Conservation (phyloP, 176 grass and related monocot species). For the Otatea glauca region DNA sequence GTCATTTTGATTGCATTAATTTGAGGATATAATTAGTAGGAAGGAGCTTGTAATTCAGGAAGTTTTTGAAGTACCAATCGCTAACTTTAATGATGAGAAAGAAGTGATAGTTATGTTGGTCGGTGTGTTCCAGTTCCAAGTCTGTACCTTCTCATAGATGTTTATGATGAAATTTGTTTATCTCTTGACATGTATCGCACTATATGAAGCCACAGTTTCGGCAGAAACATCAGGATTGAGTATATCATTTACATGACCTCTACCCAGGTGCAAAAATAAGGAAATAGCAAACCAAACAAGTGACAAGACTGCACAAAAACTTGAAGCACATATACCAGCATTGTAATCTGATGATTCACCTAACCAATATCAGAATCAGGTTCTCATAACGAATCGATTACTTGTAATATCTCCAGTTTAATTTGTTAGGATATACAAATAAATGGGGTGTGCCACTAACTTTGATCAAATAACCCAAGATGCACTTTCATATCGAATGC, state of each 20-base stretch:
- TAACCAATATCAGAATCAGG: neutral
- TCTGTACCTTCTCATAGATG: neutral
- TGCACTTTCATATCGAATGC: neutral
- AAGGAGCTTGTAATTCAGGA: neutral
- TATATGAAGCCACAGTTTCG: neutral
- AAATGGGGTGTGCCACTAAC: neutral
- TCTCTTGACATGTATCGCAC: neutral
- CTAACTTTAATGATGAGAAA: constrained; percentile 2
- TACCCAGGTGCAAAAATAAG: neutral
- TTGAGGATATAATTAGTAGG: constrained; percentile 11
- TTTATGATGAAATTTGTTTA: neutral
- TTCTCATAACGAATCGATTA: neutral
- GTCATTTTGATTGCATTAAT: neutral
- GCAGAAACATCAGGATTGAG: neutral
- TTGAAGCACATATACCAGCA: neutral
- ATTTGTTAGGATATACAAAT: neutral
- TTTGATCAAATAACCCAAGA: constrained; percentile 20
- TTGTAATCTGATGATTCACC: constrained; percentile 6
- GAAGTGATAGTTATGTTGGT: neutral
- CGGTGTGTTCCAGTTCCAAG: neutral
- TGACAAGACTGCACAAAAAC: neutral
- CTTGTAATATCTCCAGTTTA: constrained; percentile 11
- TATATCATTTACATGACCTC: neutral
- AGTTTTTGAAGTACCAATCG: constrained; percentile 21
- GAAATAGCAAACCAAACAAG: neutral